Conservation (phyloP, 306 rosid genomes). For the Cucurbita moschata region DNA sequence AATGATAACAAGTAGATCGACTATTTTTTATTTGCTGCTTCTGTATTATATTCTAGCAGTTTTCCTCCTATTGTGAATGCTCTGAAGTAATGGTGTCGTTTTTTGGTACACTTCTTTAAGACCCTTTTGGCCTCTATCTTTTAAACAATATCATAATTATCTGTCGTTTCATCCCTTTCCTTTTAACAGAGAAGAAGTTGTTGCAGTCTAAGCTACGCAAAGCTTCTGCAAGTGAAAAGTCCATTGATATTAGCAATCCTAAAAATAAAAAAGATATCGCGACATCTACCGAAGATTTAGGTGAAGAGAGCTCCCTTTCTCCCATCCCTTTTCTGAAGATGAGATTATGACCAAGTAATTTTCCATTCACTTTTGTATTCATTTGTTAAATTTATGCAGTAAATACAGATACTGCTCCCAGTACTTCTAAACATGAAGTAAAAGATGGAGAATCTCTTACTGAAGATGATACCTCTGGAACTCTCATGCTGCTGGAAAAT, state of each 20-base stretch:
- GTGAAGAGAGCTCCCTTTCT: slow-evolving; percentile 20
- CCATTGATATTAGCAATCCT: slow-evolving; percentile 30
- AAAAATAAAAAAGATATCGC: slow-evolving; percentile 43
- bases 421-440: slow-evolving; percentile 22
- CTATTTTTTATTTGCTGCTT: not conserved
- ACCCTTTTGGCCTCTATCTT: not conserved
- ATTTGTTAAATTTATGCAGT: slow-evolving; percentile 27
- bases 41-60: not conserved
- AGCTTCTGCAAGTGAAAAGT: slow-evolving; percentile 43
- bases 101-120: not conserved
- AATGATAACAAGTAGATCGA: not conserved
- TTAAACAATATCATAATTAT: not conserved
- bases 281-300: slow-evolving; percentile 84
- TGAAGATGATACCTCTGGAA: slow-evolving; percentile 25
- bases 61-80: not conserved
- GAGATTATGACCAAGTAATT: not conserved
- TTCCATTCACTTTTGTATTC: slow-evolving; percentile 5
- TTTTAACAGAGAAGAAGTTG: slow-evolving; percentile 67
- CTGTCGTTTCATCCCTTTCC: not conserved
- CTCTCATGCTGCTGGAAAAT: slow-evolving; percentile 21
- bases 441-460: slow-evolving; percentile 20
- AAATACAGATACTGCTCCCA: slow-evolving; percentile 24
- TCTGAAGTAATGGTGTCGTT: not conserved
- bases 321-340: not conserved
- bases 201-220: slow-evolving; percentile 73